These are phyloP conservation scores for Ceratobasidium papillatum DNA, from an alignment of 1,284 basidiomycete species.

Conservation along the genomic window DNA sequence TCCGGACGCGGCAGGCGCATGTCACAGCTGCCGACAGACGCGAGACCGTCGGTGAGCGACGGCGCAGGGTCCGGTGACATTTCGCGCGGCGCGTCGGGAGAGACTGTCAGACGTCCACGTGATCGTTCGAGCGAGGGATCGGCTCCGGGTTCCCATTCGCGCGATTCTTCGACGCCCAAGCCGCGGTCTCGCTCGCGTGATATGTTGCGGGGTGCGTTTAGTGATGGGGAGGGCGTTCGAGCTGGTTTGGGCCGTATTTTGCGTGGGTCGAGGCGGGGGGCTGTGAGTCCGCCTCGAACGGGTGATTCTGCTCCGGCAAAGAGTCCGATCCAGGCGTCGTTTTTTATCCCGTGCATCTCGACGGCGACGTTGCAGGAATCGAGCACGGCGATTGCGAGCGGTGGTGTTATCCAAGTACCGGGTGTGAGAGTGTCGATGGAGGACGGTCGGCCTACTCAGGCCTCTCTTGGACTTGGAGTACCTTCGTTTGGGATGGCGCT, in stretches of 20 bases:
- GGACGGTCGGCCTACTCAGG: background rate
- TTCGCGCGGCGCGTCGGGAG: constrained; percentile 25
- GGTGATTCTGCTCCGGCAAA: background rate
- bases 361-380: constrained; percentile 18
- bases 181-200: constrained; percentile 24
- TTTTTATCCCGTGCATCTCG: constrained; percentile 10
- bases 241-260: constrained; percentile 19
- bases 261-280: constrained; percentile 18
- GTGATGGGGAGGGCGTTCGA: constrained; percentile 30
- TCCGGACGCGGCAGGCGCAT: background rate
- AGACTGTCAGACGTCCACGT: constrained; percentile 7
- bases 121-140: constrained; percentile 18
- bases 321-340: constrained; percentile 13
- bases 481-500: constrained; percentile 35
- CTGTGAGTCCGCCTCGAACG: constrained; percentile 2
- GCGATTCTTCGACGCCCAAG: constrained; percentile 6
- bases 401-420: background rate
- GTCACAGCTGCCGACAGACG: background rate
- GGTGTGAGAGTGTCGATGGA: constrained; percentile 12
- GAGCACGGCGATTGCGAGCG: background rate
- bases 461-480: constrained; percentile 16
- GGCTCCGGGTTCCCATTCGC: background rate
- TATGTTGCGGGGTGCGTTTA: constrained; percentile 21
- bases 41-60: constrained; percentile 2
- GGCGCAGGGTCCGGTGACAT: background rate